Base-by-base conservation (phyloP, 2,329 filamentous ascomycete genomes). In the Byssothecium circinans region DNA sequence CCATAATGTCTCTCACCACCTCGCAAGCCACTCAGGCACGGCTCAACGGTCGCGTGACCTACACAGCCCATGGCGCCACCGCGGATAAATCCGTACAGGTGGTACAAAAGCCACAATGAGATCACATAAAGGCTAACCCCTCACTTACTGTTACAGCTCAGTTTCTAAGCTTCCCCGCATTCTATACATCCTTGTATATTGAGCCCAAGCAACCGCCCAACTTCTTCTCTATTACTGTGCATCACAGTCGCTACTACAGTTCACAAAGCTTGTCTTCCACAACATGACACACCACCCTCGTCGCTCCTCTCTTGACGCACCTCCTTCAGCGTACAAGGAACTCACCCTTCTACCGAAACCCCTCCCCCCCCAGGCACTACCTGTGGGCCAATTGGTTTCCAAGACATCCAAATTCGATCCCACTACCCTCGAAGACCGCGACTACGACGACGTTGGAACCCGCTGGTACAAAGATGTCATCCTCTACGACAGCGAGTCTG, bases 391-490 rank as follows among this genome's bases (percentile, higher is more conserved):
- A 41, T 55, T 70, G 29, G 61, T 68, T 41, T 65, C 66, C 11
- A 61, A 60, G 32, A 50, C 43, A 36, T 62, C 64, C 25, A 67
- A 68, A 36, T 54, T 61, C 42, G 55, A 55, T 5, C 54, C 66
- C n/a, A 50, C 59, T 8, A 50, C 47, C 2, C 61, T 70, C 32
- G 54, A 61, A 43, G 61, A 69, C 53, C 58, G 63, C 38, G 64
- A 70, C 61, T 70, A 61, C 53, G 65, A 69, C 35, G 67, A 70
- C 47, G 51, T 65, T 22, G 66, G 65, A 52, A 61, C 60, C 2
- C 56, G 58, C 40, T 70, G 66, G 66, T 68, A 69, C 62, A 70
- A 70, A 41, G 66, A 69, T 29, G 66, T 70, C 33, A 65, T 70
- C 45, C 52, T 62, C 52, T 56, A 68, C 51, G 52, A 61, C 50